Base-by-base conservation (phyloP, 2,329 filamentous ascomycete genomes). In the Cyphellophora europaea region DNA sequence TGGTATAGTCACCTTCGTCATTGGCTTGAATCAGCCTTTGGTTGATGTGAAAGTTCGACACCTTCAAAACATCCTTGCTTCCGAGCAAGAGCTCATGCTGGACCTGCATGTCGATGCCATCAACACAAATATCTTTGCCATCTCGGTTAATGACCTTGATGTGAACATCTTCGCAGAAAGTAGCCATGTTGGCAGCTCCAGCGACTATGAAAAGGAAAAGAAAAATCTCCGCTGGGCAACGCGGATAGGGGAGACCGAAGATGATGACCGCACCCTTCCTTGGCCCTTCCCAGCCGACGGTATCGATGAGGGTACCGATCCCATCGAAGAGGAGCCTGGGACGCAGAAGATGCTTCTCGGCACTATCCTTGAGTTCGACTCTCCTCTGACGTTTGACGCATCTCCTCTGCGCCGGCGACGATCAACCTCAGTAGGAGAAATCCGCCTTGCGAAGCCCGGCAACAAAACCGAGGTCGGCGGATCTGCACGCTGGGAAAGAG, bases 111-210 rank as follows among this genome's bases (percentile, higher is more conserved):
- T 98, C 40, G 77, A 77, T 47, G 91, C 89, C 1, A 71, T 89
- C 49, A 98, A 98, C 54, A 88, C 89, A 1, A 98, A 96, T 49
- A 78, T 95, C 27, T 82, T 96, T 25, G 78, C 86, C 2, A 82
- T 98, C 27, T 82, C 82, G 2, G 77, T 98, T 23, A 79, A 83
- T 44, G 79, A 88, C 30, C 81, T 93, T 53, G 87, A 96, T 54
- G 70, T 96, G 38, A 87, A 93, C 51, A 74, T 98, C 19, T 96
- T 96, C 58, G 91, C 91, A 18, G 94, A 93, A 59, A 95, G 87
- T 40, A 85, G 83, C 41, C 83, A 89, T 53, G 82, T 89, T 10
- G 83, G 84, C n/a, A 67, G 38, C 8, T 38, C 30, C 19, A 25
- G 35, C 19, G 14, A 44, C 30, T 38, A 45, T 48, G 53, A 41